A percentile compares a stretch with the other conserved stretches of the same genome.
These are phyloP conservation scores for Madurella fahalii DNA, from an alignment of 2,329 filamentous ascomycete species.

Conservation along the genomic window DNA sequence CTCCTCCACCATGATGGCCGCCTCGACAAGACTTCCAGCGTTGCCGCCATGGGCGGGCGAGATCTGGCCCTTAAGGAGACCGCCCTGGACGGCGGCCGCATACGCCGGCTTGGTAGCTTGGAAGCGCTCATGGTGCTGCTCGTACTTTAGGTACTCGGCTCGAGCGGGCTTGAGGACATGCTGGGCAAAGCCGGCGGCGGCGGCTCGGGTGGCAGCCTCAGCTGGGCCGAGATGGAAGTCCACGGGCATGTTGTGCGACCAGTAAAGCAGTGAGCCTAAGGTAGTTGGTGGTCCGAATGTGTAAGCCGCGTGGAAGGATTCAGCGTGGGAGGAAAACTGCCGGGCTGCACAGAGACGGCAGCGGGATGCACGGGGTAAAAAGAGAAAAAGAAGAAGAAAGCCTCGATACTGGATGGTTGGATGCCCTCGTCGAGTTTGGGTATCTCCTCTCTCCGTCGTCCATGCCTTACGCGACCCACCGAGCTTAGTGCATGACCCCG, in stretches of 20 bases:
- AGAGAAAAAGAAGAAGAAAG: too few relatives aligned
- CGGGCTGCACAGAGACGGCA: too few relatives aligned
- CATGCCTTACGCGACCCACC: too few relatives aligned
- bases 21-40: slow-evolving; percentile 42
- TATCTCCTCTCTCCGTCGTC: too few relatives aligned
- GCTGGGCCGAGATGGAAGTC: slow-evolving; percentile 25
- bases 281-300: too few relatives aligned
- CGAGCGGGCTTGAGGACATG: slow-evolving; percentile 24
- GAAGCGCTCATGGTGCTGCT: slow-evolving; percentile 37
- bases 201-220: slow-evolving; percentile 21
- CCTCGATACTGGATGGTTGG: too few relatives aligned
- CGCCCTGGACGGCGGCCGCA: slow-evolving; percentile 38
- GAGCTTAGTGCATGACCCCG: too few relatives aligned
- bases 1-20: slow-evolving; percentile 50
- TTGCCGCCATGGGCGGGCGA: slow-evolving; percentile 43
- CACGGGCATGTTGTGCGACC: slow-evolving; percentile 19
- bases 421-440: too few relatives aligned
- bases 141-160: slow-evolving; percentile 19
- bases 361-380: too few relatives aligned
- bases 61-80: slow-evolving; percentile 46
- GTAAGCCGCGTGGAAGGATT: too few relatives aligned
- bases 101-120: slow-evolving; percentile 45
- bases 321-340: too few relatives aligned
- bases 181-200: slow-evolving; percentile 24
- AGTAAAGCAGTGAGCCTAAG: too few relatives aligned